A percentile compares a stretch with the other conserved stretches of the same genome.
These are phyloP conservation scores for Biscutella laevigata DNA, from an alignment of 441 rosid genomes.

Conservation along the genomic window DNA sequence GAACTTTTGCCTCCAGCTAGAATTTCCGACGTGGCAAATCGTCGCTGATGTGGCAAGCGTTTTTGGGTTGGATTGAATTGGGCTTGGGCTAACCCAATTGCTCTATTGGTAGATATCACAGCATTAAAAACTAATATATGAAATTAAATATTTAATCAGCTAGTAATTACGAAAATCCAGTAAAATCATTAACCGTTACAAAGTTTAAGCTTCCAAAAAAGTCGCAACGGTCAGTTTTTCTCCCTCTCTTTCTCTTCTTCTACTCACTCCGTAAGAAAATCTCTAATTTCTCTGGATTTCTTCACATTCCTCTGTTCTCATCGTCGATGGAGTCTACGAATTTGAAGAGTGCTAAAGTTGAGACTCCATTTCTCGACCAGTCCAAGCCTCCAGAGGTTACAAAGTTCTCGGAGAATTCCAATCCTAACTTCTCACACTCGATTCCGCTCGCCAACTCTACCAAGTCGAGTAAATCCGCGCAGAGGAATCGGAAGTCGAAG, in stretches of 20 bases:
- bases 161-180: conserved; percentile 12
- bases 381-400: conserved; percentile 25
- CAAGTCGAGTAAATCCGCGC: conserved; percentile 37
- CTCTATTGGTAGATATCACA: no score
- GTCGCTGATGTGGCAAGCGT: no score
- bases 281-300: conserved; percentile 7
- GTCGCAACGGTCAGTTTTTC: conserved; percentile 37
- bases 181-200: conserved; percentile 68
- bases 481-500: conserved; percentile 31
- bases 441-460: conserved; percentile 37
- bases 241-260: conserved; percentile 19
- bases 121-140: not conserved
- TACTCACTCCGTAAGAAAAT: not conserved
- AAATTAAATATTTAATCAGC: not conserved
- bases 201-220: conserved; percentile 41
- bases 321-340: conserved; percentile 38
- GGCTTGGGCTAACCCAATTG: conserved; percentile 15
- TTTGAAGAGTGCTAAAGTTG: conserved; percentile 25
- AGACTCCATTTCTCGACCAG: no score
- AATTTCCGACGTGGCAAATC: no score
- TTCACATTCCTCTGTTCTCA: not conserved
- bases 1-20: no score
- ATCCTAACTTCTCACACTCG: conserved; percentile 47
- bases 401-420: conserved; percentile 44
- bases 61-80: not conserved